Conservation (phyloP, 306 rosid genomes). For the Sesbania bispinosa region DNA sequence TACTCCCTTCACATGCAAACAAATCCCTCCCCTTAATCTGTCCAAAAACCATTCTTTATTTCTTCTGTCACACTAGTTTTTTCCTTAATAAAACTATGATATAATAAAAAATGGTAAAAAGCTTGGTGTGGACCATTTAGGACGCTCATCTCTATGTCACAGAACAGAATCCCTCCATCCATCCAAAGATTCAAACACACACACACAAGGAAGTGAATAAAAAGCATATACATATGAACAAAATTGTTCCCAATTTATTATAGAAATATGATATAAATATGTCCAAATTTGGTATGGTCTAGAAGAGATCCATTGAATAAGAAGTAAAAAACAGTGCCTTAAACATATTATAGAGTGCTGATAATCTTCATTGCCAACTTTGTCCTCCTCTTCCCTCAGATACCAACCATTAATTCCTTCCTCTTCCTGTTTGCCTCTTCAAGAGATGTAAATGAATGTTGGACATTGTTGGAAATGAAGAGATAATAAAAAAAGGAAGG, state of each 20-base stretch:
- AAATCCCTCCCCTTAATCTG: constrained; percentile 8
- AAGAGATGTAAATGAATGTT: too few relatives aligned
- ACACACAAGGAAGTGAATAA: not conserved
- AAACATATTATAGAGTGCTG: constrained; percentile 26
- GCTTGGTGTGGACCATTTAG: constrained; percentile 24
- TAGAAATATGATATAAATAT: constrained; percentile 45
- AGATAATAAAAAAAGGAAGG: not conserved
- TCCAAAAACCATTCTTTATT: constrained; percentile 5
- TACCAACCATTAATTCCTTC: constrained; percentile 19
- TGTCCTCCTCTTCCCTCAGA: constrained; percentile 47
- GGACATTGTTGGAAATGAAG: constrained; percentile 56
- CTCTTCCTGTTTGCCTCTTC: constrained; percentile 32
- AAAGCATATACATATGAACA: constrained; percentile 30
- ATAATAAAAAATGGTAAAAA: not conserved
- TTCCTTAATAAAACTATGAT: not conserved
- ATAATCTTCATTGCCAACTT: constrained; percentile 48
- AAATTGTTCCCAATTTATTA: constrained; percentile 59
- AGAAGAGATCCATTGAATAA: constrained; percentile 33
- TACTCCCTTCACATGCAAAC: constrained; percentile 63
- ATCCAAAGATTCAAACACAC: constrained; percentile 15
- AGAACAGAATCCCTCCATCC: not conserved
- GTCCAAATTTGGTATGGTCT: constrained; percentile 64
- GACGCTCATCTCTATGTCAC: constrained; percentile 17
- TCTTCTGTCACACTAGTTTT: not conserved
- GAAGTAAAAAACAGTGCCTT: constrained; percentile 33